Base-by-base conservation (phyloP, 2,329 filamentous ascomycete genomes). In the Drechslerella dactyloides region DNA sequence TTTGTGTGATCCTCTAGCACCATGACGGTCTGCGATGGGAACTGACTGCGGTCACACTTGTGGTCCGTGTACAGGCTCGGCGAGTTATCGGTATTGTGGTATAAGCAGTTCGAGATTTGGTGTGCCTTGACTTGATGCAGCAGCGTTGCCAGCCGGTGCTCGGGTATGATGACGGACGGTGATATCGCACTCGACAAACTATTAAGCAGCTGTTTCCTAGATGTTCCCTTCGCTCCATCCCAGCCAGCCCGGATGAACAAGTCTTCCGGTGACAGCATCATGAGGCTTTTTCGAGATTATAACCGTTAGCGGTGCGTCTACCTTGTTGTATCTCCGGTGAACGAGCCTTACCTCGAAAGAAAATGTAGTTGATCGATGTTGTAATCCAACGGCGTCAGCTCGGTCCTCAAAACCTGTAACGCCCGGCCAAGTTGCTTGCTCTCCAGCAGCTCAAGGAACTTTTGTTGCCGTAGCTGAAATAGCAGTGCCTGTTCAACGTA, bases 161-260 rank as follows among this genome's bases (percentile, higher is more conserved):
- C 91, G 1, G 94, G 94, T 61, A 99, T 89, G 93, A 99, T 97
- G 50, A 96, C 90, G 2, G 92, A 94, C 0, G 94, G 93, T 1
- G 94, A 96, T 79, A 99, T 96, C 64, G 87, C 82, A 94, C 90
- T 91, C 23, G 93, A 96, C 35, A 97, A 82, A 69, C 94, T 87
- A 0, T 90, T 91, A 19, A 97, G 84, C 2, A 97, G 81, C 15
- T 84, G 82, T 74, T 87, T 86, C 74, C 93, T 87, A 46, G 92
- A 96, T 64, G 86, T 81, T 46, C 90, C 91, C 48, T 85, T 81
- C 0, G 91, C 89, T 13, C 91, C 92, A 78, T 96, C 91, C 93
- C 93, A 97, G 8, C 86, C 84, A 0, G 93, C 90, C 79, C 90
- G 90, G 2, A 80, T 78, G 79, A 87, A 90, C 42, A 97, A 81